phyloP scores from a whole-genome alignment of 2,329 filamentous ascomycete genomes.

The Triangularia verruculosa region DNA sequence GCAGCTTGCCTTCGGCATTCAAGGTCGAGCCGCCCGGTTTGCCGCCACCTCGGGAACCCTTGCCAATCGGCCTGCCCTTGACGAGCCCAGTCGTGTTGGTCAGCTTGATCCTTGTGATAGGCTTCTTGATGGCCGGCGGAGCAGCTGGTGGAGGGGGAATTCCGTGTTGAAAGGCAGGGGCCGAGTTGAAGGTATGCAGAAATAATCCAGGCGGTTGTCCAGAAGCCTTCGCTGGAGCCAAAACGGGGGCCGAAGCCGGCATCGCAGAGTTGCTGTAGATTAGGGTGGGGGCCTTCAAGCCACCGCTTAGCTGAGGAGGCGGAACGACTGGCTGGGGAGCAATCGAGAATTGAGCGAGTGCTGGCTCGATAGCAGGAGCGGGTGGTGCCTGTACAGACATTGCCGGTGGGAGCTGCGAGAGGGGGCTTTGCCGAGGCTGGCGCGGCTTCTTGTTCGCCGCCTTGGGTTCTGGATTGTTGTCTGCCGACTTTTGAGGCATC shows the following conservation, averaged over 20 bases:
- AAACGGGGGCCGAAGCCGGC: conserved; percentile 1
- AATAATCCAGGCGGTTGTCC: conserved; percentile 13
- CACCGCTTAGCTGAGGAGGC: conserved; percentile 8
- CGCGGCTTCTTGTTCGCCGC: conserved; percentile 3
- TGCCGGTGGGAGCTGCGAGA: background rate
- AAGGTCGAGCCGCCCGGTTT: conserved; percentile 19
- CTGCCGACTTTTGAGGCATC: conserved; percentile 17
- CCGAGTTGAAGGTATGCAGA: conserved; percentile 29
- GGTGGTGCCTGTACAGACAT: too few species aligned
- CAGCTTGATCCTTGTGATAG: conserved; percentile 28
- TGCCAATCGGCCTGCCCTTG: background rate
- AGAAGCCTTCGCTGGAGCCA: conserved; percentile 5
- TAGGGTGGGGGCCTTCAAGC: conserved; percentile 15
- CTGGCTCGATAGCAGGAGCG: conserved; percentile 6
- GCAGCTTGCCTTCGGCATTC: conserved; percentile 5
- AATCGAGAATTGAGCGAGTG: background rate
- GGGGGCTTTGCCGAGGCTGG: background rate
- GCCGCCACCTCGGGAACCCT: conserved; percentile 19
- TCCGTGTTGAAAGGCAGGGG: conserved; percentile 20
- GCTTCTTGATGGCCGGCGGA: conserved; percentile 27
- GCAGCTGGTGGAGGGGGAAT: conserved; percentile 21
- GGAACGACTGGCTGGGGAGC: background rate
- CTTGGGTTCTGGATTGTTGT: conserved; percentile 4
- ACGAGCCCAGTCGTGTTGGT: conserved; percentile 22
- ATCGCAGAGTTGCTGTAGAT: conserved; percentile 13